phyloP scores from a whole-genome alignment of 306 rosid species.

The Inga laurina region DNA sequence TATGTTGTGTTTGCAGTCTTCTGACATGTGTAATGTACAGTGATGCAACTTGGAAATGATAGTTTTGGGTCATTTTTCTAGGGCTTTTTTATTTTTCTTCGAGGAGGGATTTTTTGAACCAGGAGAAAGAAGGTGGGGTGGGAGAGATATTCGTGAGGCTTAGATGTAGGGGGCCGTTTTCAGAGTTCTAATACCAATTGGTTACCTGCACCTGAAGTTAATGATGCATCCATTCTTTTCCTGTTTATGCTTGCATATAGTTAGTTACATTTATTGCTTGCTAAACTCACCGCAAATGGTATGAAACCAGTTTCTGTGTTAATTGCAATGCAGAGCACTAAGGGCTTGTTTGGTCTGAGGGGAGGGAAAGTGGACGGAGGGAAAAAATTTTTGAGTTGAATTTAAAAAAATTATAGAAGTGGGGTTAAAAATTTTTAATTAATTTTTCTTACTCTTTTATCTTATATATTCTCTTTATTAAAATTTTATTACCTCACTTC shows the following conservation, averaged over 20 bases:
- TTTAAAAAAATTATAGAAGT: too few relatives aligned
- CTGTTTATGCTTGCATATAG: not conserved
- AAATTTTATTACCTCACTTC: too few relatives aligned
- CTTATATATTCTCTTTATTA: too few relatives aligned
- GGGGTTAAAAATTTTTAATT: too few relatives aligned
- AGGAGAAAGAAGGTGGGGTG: not conserved
- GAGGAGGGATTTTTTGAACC: not conserved
- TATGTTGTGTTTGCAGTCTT: constrained; percentile 29
- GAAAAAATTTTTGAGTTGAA: too few relatives aligned
- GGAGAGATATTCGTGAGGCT: constrained; percentile 33
- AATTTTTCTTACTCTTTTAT: too few relatives aligned
- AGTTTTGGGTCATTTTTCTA: constrained; percentile 13
- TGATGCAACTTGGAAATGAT: constrained; percentile 37
- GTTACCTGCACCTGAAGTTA: constrained; percentile 4
- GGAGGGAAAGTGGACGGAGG: too few relatives aligned
- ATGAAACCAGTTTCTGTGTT: too few relatives aligned
- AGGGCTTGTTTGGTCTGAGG: too few relatives aligned
- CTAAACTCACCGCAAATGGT: not conserved
- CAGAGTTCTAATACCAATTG: not conserved
- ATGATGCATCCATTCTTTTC: constrained; percentile 31
- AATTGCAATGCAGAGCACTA: too few relatives aligned
- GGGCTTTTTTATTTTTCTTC: not conserved
- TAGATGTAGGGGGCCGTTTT: not conserved
- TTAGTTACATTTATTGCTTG: not conserved
- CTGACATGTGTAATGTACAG: constrained; percentile 36